A percentile compares a stretch with the other conserved stretches of the same genome.
phyloP scores from a whole-genome alignment of 257 asterid species.

The Plectranthus barbatus region DNA sequence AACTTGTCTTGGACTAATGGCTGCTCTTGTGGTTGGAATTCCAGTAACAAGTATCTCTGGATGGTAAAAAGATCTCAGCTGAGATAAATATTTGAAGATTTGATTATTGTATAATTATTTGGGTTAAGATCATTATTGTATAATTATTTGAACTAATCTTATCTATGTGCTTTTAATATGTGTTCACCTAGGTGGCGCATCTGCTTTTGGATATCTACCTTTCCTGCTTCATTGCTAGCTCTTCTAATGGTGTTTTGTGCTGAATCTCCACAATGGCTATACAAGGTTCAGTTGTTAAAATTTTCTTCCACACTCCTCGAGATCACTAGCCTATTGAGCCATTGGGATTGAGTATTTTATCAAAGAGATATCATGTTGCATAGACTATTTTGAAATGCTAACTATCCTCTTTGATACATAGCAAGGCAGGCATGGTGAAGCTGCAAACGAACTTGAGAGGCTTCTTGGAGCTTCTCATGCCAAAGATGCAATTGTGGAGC shows the following conservation, averaged over 20 bases:
- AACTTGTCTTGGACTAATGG: conserved; percentile 74
- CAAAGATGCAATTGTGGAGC: conserved; percentile 62
- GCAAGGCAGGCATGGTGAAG: conserved; percentile 79
- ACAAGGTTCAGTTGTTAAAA: conserved; percentile 48
- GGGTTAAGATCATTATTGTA: neutral
- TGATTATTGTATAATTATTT: neutral
- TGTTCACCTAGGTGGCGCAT: conserved; percentile 75
- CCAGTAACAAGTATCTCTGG: conserved; percentile 65
- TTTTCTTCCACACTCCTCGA: neutral
- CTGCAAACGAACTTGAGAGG: conserved; percentile 70
- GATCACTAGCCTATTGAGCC: neutral
- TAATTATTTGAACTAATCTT: conserved; percentile 7
- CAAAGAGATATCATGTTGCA: neutral
- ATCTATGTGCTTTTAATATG: conserved; percentile 13
- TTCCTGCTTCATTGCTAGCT: conserved; percentile 73
- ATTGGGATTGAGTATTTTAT: neutral
- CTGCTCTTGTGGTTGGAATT: conserved; percentile 64
- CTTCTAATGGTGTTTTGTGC: conserved; percentile 77
- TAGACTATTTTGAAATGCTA: neutral
- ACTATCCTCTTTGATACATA: conserved; percentile 7
- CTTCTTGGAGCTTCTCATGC: conserved; percentile 75
- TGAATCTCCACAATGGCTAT: conserved; percentile 92
- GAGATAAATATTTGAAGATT: neutral
- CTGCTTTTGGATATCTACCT: conserved; percentile 74
- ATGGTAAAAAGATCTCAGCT: conserved; percentile 46